Evolutionary conservation across 495 filamentous ascomycete species (phyloP), one percentile per base, ranked within the genome.

Genomic region (Hyphodiscus hymeniophilus): DNA sequence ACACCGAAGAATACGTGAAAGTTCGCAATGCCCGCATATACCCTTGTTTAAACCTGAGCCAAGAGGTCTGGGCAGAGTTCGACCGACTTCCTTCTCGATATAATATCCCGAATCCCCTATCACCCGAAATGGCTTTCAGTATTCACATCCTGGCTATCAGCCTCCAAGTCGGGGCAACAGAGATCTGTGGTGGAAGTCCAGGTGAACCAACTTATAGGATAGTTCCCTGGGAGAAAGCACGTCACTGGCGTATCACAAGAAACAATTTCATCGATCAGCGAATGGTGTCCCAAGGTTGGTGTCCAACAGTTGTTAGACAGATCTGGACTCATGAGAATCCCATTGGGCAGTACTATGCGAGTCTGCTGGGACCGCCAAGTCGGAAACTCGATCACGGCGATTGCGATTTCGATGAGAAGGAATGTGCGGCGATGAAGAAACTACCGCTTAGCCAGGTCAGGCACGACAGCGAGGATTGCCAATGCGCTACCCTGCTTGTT

Each of bases 321-420:
- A 47, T 47, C 0, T 18, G 48, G 15, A 23, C 15, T 17, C n/a
- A 23, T 13, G n/a, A 32, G 23, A 46, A 51, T 30, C 16, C 47
- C 16, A 13, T 31, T 7, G 20, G 23, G 7, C 47, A 45, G 15
- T 42, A 42, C 23, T 56, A 51, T 32, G 16, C 38, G 1, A 56
- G 53, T 48, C 20, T 56, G 6, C 39, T 56, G 18, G 52, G 47
- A 3, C 47, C 52, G 15, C 50, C 50, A 10, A 15, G 21, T 7
- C 38, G 18, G 15, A 32, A 32, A n/a, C 45, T 48, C 3, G 52
- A 55, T 50, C 46, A 55, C 15, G 41, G 47, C 16, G 12, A 13
- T 23, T 55, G 39, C 26, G 20, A 17, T 13, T 22, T 12, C 16
- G 32, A 32, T 7, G 32, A 26, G 15, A 45, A 31, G 18, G 40